These are phyloP conservation scores for Fraxinus ornus DNA, from an alignment of 305 asterid genomes.

Conservation along the genomic window DNA sequence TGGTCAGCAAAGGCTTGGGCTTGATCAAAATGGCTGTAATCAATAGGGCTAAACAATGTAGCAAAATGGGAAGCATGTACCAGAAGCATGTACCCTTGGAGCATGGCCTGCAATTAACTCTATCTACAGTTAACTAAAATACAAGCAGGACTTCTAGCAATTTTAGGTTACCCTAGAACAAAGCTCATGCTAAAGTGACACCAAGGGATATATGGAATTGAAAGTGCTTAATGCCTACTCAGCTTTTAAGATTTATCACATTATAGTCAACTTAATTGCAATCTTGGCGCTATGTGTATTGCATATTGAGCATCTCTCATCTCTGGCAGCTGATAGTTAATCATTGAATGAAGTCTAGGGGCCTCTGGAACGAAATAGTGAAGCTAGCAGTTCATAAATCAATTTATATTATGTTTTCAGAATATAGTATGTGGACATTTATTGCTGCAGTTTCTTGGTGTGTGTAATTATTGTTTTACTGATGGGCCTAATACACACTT, in stretches of 20 bases:
- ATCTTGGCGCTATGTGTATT: background rate
- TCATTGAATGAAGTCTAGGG: background rate
- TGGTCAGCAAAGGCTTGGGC: background rate
- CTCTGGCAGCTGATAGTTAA: background rate
- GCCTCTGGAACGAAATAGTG: slow-evolving; percentile 11
- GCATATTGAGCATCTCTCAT: background rate
- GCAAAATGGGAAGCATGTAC: background rate
- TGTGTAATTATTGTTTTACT: background rate
- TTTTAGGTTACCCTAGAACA: background rate
- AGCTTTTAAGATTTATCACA: background rate
- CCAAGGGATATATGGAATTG: background rate
- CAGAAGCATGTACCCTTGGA: slow-evolving; percentile 1
- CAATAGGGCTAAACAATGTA: background rate
- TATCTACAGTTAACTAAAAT: background rate
- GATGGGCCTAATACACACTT: background rate
- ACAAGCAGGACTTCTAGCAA: background rate
- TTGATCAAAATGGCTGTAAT: background rate
- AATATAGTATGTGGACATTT: slow-evolving; percentile 9
- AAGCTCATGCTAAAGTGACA: background rate
- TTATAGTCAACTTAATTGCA: background rate
- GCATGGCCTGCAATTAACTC: background rate
- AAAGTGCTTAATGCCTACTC: background rate
- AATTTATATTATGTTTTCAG: background rate
- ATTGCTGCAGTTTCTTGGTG: slow-evolving; percentile 14
- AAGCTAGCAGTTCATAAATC: slow-evolving; percentile 12